Evolutionary conservation across 768 basidiomycete species (phyloP), one percentile per base, ranked within the genome.

Genomic region (Arthromyces matolae): DNA sequence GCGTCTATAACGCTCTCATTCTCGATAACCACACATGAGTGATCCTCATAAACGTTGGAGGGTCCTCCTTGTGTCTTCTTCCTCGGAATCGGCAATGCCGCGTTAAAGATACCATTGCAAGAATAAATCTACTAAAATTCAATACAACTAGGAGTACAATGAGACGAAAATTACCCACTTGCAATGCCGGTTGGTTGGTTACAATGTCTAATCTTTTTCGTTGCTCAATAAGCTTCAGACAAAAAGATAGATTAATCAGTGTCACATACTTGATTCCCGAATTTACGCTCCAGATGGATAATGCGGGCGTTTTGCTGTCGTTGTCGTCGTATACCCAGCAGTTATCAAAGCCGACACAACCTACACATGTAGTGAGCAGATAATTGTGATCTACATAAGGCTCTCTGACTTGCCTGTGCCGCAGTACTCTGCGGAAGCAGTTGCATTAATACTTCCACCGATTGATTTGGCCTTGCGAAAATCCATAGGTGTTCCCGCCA

Each of bases 311-410:
- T 5, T 53, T 52, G 6, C 33, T 38, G 39, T 60, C 40, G 25
- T 60, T 59, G 10, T 64, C 43, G 49, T 77, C 72, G 47, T 73
- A 73, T 33, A 75, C 55, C 70, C 71, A 78, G 45, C 64, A 66
- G 50, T 77, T 75, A 53, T 78, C 76, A 47, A 71, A 72, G 2
- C 76, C 76, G 14, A 67, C 64, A 50, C 73, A 76, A 25, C 67
- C 74, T 73, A 33, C 12, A 4, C 19, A 43, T 9, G 22, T n/a
- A n/a, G n/a, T n/a, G n/a, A n/a, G n/a, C n/a, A n/a, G n/a, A 22
- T 8, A 13, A 28, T n/a, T 18, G 14, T 9, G 9, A 28, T 18
- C 8, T 27, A n/a, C 31, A 24, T 41, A 25, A 23, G 24, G 40
- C 19, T 34, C 4, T 3, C 41, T 23, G 22, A 36, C 46, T 16